Base-by-base conservation (phyloP, 495 filamentous ascomycete genomes). In the Aspergillus taichungensis region DNA sequence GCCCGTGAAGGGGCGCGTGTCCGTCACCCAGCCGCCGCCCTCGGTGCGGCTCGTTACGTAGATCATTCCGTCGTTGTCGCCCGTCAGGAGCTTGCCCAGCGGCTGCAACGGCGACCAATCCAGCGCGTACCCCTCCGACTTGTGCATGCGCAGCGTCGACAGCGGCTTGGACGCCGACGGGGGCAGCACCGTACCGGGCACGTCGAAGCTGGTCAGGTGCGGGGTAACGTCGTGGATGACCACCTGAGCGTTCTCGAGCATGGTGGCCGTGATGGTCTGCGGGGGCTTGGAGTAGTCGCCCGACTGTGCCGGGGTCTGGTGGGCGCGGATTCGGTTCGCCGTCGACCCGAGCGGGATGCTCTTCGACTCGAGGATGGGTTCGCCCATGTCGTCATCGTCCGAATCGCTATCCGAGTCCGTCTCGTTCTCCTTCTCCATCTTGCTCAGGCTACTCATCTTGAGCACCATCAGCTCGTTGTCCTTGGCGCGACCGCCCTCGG, bases 401-500 rank as follows among this genome's bases (percentile, higher is more conserved):
- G 80, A 82, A 14, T 87, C 83, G 6, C 84, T 80, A n/a, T 88
- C 83, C 14, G 83, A 83, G 40, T 82, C 79, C 0, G 78, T 76
- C 45, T 82, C 76, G 13, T 75, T 76, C n/a, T 72, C 79, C 50
- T 75, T 73, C 49, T 92, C 83, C 84, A 89, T 95, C 56, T 84
- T 84, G 63, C 83, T 84, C 40, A 98, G 69, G 5, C 86, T 83
- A 52, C 88, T 94, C 60, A 98, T 78, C 68, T 96, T 98, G 78
- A 97, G 86, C 27, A 96, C 80, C 77, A 96, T 79, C 52, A 98
- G 59, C 59, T 95, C 81, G 59, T 98, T 98, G 51, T 97, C 92
- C 61, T 79, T 83, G 14, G 83, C 73, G 43, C 82, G 74, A 13
- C 64, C 67, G 47, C 69, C 71, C 55, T 89, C 88, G 31, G 92